phyloP scores from a whole-genome alignment of 75 land plant species.

The Sequoiadendron giganteum region DNA sequence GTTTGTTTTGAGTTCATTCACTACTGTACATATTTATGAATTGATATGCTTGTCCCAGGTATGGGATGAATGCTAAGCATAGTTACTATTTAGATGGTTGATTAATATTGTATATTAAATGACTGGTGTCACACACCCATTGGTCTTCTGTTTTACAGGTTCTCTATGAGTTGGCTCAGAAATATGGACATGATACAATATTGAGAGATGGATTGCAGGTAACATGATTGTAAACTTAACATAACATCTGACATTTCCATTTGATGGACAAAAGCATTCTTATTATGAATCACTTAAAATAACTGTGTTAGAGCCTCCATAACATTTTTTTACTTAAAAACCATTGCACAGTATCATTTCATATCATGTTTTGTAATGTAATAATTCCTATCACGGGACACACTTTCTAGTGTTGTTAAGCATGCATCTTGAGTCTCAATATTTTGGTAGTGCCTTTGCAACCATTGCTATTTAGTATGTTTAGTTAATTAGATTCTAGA shows the following conservation, averaged over 20 bases:
- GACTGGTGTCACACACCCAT: not conserved
- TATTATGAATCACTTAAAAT: not conserved
- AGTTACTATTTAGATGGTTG: not conserved
- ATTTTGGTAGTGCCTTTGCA: not conserved
- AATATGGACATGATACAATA: conserved; percentile 38
- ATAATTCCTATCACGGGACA: not conserved
- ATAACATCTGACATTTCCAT: not conserved
- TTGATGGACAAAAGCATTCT: not conserved
- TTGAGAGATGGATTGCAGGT: conserved; percentile 41
- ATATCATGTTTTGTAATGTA: not conserved
- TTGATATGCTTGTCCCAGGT: not conserved
- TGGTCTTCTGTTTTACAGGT: conserved; percentile 25
- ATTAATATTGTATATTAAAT: not conserved
- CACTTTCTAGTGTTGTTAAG: not conserved
- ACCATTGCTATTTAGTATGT: too few relatives aligned
- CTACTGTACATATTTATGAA: not conserved
- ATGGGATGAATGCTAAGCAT: not conserved
- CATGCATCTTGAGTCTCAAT: not conserved
- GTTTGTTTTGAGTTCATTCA: not conserved
- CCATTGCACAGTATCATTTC: not conserved
- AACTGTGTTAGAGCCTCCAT: not conserved
- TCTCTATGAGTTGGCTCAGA: conserved; percentile 36
- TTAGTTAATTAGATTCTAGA: not conserved
- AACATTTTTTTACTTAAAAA: not conserved
- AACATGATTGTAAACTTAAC: not conserved